Evolutionary conservation across 2,329 filamentous ascomycete species (phyloP).

Genomic region (Coniochaeta sp.): DNA sequence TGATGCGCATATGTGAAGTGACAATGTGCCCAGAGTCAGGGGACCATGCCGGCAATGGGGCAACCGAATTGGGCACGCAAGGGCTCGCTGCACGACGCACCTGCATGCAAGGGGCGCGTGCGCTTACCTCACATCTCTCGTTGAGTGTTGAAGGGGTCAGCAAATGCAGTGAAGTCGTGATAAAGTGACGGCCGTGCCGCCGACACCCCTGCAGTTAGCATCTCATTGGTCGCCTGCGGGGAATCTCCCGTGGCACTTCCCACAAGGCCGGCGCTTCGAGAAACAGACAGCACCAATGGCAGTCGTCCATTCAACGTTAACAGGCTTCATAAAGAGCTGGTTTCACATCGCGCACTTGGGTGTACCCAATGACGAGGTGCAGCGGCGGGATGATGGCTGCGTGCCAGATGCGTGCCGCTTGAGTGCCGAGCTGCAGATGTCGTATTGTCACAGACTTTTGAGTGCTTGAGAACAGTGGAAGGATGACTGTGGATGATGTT

Average conservation of each 20-base stretch:
- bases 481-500: background rate
- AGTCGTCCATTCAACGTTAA: background rate
- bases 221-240: conserved; percentile 1
- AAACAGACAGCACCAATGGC: background rate
- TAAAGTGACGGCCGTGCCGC: background rate
- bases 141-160: too few species aligned
- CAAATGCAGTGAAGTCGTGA: background rate
- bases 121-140: too few species aligned
- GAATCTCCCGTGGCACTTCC: background rate
- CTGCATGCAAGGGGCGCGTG: background rate
- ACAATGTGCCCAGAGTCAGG: too few species aligned
- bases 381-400: background rate
- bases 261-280: conserved; percentile 4
- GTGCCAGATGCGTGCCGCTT: background rate
- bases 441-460: background rate
- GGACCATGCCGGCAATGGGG: background rate
- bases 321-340: conserved; percentile 1
- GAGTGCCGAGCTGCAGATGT: background rate
- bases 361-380: background rate
- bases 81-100: background rate
- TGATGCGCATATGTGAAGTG: background rate
- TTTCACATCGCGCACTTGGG: background rate
- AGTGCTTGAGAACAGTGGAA: background rate
- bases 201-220: background rate
- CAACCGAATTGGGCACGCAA: background rate